Percentiles rank a stretch among this genome's conserved stretches.
Conservation (phyloP, 768 basidiomycete species). For the Boletus rubescentipes region DNA sequence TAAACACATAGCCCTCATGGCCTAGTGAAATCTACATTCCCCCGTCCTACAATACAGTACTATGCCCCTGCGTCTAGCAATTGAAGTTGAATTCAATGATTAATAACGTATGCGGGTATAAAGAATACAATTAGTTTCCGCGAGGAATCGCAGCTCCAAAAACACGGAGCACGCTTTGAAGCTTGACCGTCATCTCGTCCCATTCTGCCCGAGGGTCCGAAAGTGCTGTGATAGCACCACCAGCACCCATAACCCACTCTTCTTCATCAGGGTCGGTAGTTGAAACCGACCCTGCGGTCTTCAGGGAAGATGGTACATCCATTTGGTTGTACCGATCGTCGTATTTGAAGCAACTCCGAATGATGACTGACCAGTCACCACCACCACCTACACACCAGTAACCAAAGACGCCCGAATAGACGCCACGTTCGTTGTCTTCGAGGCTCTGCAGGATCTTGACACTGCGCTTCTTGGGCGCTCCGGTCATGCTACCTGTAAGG, state of each 20-base stretch:
- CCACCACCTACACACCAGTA: constrained; percentile 89
- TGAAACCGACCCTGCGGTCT: constrained; percentile 11
- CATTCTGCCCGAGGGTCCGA: constrained; percentile 85
- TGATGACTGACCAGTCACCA: constrained; percentile 92
- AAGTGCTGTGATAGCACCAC: constrained; percentile 95
- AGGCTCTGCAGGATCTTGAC: constrained; percentile 84
- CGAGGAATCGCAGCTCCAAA: constrained; percentile 45
- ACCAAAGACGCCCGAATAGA: constrained; percentile 93
- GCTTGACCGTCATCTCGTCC: constrained; percentile 92
- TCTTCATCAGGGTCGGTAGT: constrained; percentile 33
- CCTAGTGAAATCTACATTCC: constrained; percentile 13
- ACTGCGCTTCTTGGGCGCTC: constrained; percentile 92
- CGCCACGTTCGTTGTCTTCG: constrained; percentile 67
- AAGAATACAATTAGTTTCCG: constrained; percentile 11
- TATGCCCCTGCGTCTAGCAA: too few relatives aligned
- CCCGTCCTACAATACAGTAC: too few relatives aligned
- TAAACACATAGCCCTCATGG: constrained; percentile 79
- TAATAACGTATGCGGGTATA: background rate
- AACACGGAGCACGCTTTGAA: constrained; percentile 69
- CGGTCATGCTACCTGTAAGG: constrained; percentile 87
- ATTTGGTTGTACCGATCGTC: constrained; percentile 35
- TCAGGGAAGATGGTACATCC: constrained; percentile 8
- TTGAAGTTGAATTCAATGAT: constrained; percentile 41
- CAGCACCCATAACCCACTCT: constrained; percentile 82
- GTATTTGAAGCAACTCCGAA: constrained; percentile 87